Conservation (phyloP, 2,329 filamentous ascomycete genomes). For the Diaporthe sp. region DNA sequence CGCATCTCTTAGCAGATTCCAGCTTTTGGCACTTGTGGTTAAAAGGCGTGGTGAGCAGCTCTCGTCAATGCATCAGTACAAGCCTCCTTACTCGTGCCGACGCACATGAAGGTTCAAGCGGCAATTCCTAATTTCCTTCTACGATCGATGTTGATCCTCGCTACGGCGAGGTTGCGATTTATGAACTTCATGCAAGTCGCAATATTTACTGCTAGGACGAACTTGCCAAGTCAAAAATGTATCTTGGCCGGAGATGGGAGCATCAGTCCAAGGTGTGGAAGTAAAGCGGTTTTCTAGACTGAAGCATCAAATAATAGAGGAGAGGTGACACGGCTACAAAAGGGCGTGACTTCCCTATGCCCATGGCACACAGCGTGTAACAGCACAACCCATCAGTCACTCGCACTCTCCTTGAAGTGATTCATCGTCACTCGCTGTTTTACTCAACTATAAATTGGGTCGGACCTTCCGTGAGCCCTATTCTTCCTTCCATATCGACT, state of each 20-base stretch:
- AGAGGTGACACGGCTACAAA: not conserved
- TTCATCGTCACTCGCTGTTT: not conserved
- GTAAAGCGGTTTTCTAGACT: not conserved
- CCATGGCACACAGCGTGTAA: not conserved
- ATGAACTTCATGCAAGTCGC: not conserved
- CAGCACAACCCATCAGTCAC: not conserved
- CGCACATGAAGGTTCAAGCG: not conserved
- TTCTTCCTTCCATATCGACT: not conserved
- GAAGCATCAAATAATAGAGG: not conserved
- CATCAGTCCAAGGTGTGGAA: not conserved
- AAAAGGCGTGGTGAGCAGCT: not conserved
- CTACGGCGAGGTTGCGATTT: not conserved
- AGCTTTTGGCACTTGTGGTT: not conserved
- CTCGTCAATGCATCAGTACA: not conserved
- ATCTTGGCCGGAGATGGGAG: not conserved
- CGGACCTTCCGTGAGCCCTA: too few relatives aligned
- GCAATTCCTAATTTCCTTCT: fast-evolving
- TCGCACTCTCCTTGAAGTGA: not conserved
- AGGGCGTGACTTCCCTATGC: not conserved
- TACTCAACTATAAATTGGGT: not conserved
- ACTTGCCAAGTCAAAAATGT: not conserved
- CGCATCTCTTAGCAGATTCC: not conserved
- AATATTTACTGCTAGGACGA: not conserved
- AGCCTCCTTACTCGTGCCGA: not conserved
- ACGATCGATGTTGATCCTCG: not conserved